phyloP scores from a whole-genome alignment of 2,329 filamentous ascomycete genomes.

The Botrytis squamosa region DNA sequence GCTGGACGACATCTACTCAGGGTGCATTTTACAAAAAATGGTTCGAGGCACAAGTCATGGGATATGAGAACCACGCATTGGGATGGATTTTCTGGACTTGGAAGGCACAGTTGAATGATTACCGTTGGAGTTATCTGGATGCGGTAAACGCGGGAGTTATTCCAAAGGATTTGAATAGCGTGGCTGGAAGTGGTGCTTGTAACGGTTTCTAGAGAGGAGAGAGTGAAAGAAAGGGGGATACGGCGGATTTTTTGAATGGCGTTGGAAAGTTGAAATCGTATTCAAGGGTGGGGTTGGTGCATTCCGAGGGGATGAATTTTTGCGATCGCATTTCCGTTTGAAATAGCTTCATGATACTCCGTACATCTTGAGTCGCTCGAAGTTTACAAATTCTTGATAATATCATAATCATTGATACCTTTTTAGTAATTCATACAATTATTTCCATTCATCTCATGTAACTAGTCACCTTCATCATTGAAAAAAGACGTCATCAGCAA shows the following conservation, averaged over 20 bases:
- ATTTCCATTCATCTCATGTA: neutral
- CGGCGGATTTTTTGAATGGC: too few relatives aligned
- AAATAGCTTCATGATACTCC: neutral
- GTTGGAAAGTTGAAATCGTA: neutral
- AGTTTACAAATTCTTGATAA: too few relatives aligned
- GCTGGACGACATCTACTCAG: conserved; percentile 45
- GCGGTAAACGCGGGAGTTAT: conserved; percentile 45
- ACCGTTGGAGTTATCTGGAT: conserved; percentile 50
- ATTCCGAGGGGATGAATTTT: neutral
- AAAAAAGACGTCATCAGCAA: neutral
- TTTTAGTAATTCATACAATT: neutral
- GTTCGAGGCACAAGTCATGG: conserved; percentile 55
- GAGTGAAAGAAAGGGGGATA: too few relatives aligned
- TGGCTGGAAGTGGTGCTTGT: conserved; percentile 17
- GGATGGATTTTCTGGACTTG: conserved; percentile 63
- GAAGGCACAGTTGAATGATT: conserved; percentile 52
- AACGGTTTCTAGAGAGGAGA: neutral
- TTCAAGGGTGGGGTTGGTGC: neutral
- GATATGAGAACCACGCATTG: conserved; percentile 50
- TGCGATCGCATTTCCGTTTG: neutral
- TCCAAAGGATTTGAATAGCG: conserved; percentile 29
- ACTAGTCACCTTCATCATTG: too few relatives aligned
- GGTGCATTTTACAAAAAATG: conserved; percentile 53
- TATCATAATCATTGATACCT: too few relatives aligned
- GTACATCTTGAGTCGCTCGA: neutral